Percentiles rank a stretch among this genome's conserved stretches.
These are phyloP conservation scores for Nephelium lappaceum DNA, from an alignment of 345 rosid species.

Conservation along the genomic window DNA sequence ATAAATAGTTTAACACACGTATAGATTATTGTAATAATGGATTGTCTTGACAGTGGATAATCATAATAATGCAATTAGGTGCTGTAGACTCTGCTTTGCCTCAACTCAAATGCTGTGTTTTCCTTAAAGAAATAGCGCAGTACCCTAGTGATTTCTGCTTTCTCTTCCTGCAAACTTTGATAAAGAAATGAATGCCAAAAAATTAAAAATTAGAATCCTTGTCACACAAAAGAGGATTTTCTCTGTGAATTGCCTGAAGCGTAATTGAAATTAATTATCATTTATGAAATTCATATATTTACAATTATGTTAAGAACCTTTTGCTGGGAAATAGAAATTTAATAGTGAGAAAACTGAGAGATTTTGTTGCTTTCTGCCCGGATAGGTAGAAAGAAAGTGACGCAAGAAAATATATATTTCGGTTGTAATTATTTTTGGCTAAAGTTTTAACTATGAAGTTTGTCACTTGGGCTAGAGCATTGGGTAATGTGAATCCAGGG, in stretches of 20 bases:
- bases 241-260: not conserved
- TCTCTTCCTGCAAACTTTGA: not conserved
- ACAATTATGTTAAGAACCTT: not conserved
- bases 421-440: not conserved
- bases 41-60: no score
- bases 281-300: not conserved
- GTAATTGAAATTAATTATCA: not conserved
- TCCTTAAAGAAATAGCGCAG: not conserved
- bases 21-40: not conserved
- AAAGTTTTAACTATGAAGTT: not conserved
- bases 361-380: not conserved
- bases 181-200: not conserved
- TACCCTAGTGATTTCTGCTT: not conserved
- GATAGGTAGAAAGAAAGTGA: not conserved
- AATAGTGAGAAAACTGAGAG: not conserved
- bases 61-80: no score
- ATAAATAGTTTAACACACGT: not conserved
- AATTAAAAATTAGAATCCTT: not conserved
- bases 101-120: not conserved
- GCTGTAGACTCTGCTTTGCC: not conserved
- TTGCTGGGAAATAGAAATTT: not conserved
- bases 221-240: not conserved
- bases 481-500: not conserved
- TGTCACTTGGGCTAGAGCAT: not conserved
- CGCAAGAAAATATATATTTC: no score